Evolutionary conservation across 2,329 filamentous ascomycete species (phyloP).

Genomic region (Alternaria triticina): DNA sequence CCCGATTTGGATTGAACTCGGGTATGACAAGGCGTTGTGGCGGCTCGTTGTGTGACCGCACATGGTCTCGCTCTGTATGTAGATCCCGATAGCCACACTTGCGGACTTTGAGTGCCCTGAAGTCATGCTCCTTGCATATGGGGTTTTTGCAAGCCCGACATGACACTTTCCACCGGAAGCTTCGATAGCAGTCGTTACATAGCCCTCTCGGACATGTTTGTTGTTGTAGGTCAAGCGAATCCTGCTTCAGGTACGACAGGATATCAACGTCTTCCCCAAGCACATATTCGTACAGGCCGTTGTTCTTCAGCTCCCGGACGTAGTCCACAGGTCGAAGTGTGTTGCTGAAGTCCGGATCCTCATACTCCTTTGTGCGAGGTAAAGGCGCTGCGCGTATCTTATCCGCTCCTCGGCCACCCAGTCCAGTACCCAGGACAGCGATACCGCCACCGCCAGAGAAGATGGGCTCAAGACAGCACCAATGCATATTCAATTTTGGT

Average conservation of each 20-base stretch:
- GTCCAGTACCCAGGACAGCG: slow-evolving; percentile 58
- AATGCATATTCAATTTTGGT: slow-evolving; percentile 62
- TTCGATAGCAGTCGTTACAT: slow-evolving; percentile 64
- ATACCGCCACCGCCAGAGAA: slow-evolving; percentile 67
- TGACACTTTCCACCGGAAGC: slow-evolving; percentile 65
- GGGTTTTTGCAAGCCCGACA: slow-evolving; percentile 64
- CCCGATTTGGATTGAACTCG: slow-evolving; percentile 43
- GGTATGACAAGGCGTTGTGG: slow-evolving; percentile 45
- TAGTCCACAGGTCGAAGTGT: slow-evolving; percentile 56
- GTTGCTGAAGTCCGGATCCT: slow-evolving; percentile 61
- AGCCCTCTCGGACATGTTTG: slow-evolving; percentile 61
- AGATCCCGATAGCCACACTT: slow-evolving; percentile 65
- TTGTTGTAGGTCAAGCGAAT: slow-evolving; percentile 52
- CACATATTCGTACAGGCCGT: slow-evolving; percentile 50
- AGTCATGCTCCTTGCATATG: slow-evolving; percentile 66
- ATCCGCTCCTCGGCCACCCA: slow-evolving; percentile 60
- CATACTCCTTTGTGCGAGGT: slow-evolving; percentile 61
- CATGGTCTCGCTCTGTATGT: slow-evolving; percentile 55
- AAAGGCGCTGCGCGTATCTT: slow-evolving; percentile 63
- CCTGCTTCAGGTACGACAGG: slow-evolving; percentile 48
- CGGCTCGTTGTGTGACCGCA: slow-evolving; percentile 42
- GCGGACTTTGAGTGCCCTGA: slow-evolving; percentile 61
- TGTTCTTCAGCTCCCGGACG: slow-evolving; percentile 50
- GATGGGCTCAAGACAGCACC: slow-evolving; percentile 66
- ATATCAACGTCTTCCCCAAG: slow-evolving; percentile 51